Evolutionary conservation across 176 grass and related monocot genomes (phyloP), one percentile per base, ranked within the genome.

Genomic region (Aegilops sharonensis): DNA sequence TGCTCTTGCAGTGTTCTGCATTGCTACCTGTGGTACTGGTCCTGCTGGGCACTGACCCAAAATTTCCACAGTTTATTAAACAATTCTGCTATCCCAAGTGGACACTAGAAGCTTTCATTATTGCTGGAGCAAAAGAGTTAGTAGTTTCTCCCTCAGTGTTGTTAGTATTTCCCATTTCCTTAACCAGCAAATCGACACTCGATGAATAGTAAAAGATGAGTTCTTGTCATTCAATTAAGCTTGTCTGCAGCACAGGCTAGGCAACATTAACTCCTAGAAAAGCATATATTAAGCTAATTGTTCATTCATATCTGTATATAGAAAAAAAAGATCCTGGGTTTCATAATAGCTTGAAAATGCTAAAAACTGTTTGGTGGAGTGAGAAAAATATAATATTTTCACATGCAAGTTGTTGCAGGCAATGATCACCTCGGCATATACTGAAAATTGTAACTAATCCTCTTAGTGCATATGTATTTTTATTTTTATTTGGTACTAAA

Each of bases 21-120:
- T 78, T 95, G 70, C 66, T 92, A 32, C 90, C 93, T 91, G 90
- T 95, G 80, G 93, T 92, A 67, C 69, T 95, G 31, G 89, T 92
- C 30, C 73, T 92, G 60, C 63, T 92, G 77, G 70, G 88, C 31
- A 89, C 84, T 80, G 84, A 89, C 73, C 52, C 6, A 43, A 69
- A 64, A 21, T 66, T 85, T 61, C 88, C 93, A 47, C n/a, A 64
- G 18, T 18, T 71, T 77, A 23, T 95, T 78, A 84, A 59, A 30
- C 24, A 70, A 20, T 85, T 95, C 11, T 87, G 91, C 86, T 91
- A 92, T 86, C 84, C 93, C 36, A 95, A 92, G 27, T 92, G 93
- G 93, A 84, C 88, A 72, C 71, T 95, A 83, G 86, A 95, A 82
- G 93, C 88, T 82, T 89, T 95, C 77, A 78, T 91, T 17, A 85